Base-by-base conservation (phyloP, 1,284 basidiomycete genomes). In the Ceratobasidium sp. region DNA sequence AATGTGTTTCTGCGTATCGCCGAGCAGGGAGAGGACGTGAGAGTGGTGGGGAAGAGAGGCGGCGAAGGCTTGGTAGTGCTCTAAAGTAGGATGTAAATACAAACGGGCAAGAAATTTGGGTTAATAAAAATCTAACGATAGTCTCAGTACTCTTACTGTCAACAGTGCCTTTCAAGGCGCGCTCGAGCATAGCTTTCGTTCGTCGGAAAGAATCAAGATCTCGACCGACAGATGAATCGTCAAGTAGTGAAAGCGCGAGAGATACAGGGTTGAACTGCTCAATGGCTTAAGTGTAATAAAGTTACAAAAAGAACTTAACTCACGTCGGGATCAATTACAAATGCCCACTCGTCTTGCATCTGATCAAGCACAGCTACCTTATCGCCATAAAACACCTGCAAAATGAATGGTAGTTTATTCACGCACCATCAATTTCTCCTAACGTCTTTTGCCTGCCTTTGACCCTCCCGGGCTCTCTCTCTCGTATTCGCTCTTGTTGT, bases 61-160 rank as follows among this genome's bases (percentile, higher is more conserved):
- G 43, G 95, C 95, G 80, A 98, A 98, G 0, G 95, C 90, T 81
- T 96, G 91, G 79, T 96, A 97, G 79, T 97, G 91, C 77, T 91
- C 91, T 91, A 82, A 82, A 1, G 80, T 80, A 14, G 82, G 35
- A 4, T 11, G 11, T 4, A 38, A 38, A 38, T 38, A 38, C 6
- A 38, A 5, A 38, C 4, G 4, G 35, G 35, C n/a, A n/a, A n/a
- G n/a, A n/a, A n/a, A n/a, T n/a, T n/a, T n/a, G n/a, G 35, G 35
- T 38, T 11, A 38, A 11, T 38, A 11, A 11, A 11, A 38, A 5
- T 38, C 35, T 38, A 38, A 5, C 35, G 6, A 5, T 38, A 11
- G 35, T 5, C 6, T 4, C 11, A 11, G 11, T 5, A 38, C 91
- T 79, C 47, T 38, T 38, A 93, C 93, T 91, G 77, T 94, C 92